These are phyloP conservation scores for Pseudogymnoascus sp. DNA, from an alignment of 2,329 filamentous ascomycete genomes.

Conservation along the genomic window DNA sequence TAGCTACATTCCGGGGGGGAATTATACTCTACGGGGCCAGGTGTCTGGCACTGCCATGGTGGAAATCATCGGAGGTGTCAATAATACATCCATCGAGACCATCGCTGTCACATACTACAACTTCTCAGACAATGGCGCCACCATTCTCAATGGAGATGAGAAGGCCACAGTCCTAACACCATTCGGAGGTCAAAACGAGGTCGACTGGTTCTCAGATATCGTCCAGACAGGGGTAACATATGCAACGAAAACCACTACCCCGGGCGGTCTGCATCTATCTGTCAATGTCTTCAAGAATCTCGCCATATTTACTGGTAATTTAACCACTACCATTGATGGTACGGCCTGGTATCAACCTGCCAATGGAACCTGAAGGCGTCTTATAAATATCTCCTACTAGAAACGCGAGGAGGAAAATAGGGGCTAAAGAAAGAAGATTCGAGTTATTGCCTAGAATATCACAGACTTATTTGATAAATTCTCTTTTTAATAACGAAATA, in stretches of 20 bases:
- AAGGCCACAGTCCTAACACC: slow-evolving; percentile 24
- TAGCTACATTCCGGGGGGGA: background rate
- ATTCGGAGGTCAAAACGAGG: slow-evolving; percentile 19
- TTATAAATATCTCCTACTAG: background rate
- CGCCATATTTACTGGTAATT: slow-evolving; percentile 32
- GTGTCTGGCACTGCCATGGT: background rate
- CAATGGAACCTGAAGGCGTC: slow-evolving; percentile 20
- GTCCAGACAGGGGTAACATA: slow-evolving; percentile 25
- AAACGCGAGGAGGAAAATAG: background rate
- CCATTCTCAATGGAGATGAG: slow-evolving; percentile 30
- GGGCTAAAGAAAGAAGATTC: background rate
- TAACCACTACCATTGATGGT: slow-evolving; percentile 29
- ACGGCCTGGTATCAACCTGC: slow-evolving; percentile 31
- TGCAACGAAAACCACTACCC: slow-evolving; percentile 32
- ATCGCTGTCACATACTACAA: slow-evolving; percentile 30
- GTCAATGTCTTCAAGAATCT: slow-evolving; percentile 33
- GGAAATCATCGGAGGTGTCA: background rate
- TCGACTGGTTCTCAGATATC: slow-evolving; percentile 35
- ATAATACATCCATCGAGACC: slow-evolving; percentile 11
- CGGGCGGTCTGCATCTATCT: slow-evolving; percentile 31
- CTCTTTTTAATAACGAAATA: background rate
- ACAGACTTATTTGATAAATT: background rate
- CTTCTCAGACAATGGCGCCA: slow-evolving; percentile 30
- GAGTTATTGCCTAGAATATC: background rate
- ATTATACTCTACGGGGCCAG: background rate